phyloP scores from a whole-genome alignment of 495 filamentous ascomycete species.

The Neurospora intermedia region DNA sequence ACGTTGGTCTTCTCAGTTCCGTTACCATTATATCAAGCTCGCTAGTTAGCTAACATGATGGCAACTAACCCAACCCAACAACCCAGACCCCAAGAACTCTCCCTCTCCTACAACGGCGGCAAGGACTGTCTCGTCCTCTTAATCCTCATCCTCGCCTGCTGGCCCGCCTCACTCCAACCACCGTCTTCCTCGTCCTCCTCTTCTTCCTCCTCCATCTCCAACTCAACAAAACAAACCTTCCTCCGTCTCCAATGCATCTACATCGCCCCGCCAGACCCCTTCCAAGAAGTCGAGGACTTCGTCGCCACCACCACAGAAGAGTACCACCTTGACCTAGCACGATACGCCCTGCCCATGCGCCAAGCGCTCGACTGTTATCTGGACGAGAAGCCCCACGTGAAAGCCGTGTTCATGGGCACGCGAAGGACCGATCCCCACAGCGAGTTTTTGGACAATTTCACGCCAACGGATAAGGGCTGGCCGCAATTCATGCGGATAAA shows the following conservation, averaged over 20 bases:
- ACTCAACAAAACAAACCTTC: background rate
- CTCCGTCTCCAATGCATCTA: slow-evolving; percentile 66
- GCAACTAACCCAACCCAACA: background rate
- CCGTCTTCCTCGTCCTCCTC: background rate
- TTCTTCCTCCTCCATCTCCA: too few species aligned
- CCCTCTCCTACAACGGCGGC: slow-evolving; percentile 93
- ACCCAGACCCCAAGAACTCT: slow-evolving; percentile 59
- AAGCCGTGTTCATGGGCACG: slow-evolving; percentile 89
- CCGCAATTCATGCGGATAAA: slow-evolving; percentile 87
- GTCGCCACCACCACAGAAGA: slow-evolving; percentile 48
- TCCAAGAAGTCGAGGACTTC: slow-evolving; percentile 76
- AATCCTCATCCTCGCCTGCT: slow-evolving; percentile 71
- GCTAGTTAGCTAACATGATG: background rate
- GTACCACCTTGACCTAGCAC: slow-evolving; percentile 69
- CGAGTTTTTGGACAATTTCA: slow-evolving; percentile 59
- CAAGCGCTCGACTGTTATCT: slow-evolving; percentile 71
- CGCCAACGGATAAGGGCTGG: slow-evolving; percentile 82
- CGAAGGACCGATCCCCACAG: slow-evolving; percentile 89
- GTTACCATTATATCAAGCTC: background rate
- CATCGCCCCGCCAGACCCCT: slow-evolving; percentile 70
- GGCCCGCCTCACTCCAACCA: slow-evolving; percentile 29
- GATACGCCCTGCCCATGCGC: slow-evolving; percentile 71
- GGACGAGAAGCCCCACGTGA: slow-evolving; percentile 45
- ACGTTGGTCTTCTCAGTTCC: slow-evolving; percentile 9
- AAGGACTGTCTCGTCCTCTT: slow-evolving; percentile 95